Evolutionary conservation across 176 grass and related monocot species (phyloP).

Genomic region (Carex cristatella): DNA sequence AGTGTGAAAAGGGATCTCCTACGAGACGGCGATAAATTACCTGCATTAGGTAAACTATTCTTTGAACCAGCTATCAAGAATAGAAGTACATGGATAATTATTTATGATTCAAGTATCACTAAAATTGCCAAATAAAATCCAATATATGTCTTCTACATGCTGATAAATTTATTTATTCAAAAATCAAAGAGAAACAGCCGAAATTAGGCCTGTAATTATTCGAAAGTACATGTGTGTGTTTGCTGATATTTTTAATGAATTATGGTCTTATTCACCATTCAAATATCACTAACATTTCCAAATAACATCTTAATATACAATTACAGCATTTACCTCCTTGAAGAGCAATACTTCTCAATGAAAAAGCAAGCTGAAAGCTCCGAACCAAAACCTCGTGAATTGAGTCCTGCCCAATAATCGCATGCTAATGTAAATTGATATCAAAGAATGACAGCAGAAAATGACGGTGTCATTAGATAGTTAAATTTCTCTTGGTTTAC

Average conservation of each 20-base stretch:
- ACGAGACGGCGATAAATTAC: conserved; percentile 58
- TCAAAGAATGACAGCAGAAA: conserved; percentile 13
- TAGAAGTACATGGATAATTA: conserved; percentile 10
- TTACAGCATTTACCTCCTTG: conserved; percentile 46
- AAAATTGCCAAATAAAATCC: no score
- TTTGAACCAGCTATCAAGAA: not conserved
- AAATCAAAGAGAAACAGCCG: no score
- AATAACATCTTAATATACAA: not conserved
- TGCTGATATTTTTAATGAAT: no score
- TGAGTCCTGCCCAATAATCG: conserved; percentile 49
- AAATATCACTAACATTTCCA: no score
- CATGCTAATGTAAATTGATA: conserved; percentile 6
- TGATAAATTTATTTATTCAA: no score
- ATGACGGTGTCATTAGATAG: conserved; percentile 7
- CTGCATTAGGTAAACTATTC: conserved; percentile 34
- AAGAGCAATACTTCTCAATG: conserved; percentile 77
- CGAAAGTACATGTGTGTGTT: no score
- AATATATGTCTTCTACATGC: no score
- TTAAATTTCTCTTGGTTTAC: conserved; percentile 33
- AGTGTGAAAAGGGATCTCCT: conserved; percentile 80
- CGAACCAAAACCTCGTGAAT: conserved; percentile 56
- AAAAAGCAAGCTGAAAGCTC: conserved; percentile 95
- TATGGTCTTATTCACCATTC: no score
- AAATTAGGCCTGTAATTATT: no score
- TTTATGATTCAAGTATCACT: no score